Percentiles rank a stretch among this genome's conserved stretches.
Evolutionary conservation across 2,329 filamentous ascomycete species (phyloP).

Genomic region (Graphiopsis chlorocephala): DNA sequence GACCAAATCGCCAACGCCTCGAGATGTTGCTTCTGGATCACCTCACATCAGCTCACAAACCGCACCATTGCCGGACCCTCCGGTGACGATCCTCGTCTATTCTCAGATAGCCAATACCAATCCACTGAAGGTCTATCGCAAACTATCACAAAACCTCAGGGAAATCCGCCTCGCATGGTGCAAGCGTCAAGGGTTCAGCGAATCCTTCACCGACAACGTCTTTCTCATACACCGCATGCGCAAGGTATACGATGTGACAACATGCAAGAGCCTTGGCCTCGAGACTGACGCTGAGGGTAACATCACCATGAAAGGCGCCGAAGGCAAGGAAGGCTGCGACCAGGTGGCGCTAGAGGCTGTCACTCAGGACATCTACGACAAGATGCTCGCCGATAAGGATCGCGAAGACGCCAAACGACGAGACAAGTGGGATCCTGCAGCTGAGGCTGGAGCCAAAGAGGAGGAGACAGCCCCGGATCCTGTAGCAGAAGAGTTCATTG

Average conservation of each 20-base stretch:
- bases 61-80: constrained; percentile 40
- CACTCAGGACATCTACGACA: constrained; percentile 62
- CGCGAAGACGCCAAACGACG: constrained; percentile 19
- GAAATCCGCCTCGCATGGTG: constrained; percentile 70
- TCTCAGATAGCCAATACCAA: constrained; percentile 63
- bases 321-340: constrained; percentile 50
- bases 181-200: constrained; percentile 54
- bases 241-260: constrained; percentile 72
- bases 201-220: constrained; percentile 52
- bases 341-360: constrained; percentile 75
- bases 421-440: constrained; percentile 17
- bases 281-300: constrained; percentile 42
- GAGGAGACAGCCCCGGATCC: constrained; percentile 33
- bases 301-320: constrained; percentile 42
- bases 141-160: constrained; percentile 64
- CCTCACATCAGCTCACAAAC: background rate
- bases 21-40: background rate
- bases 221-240: constrained; percentile 78
- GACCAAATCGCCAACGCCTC: constrained; percentile 20
- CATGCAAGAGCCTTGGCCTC: constrained; percentile 66
- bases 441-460: constrained; percentile 19
- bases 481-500: constrained; percentile 35
- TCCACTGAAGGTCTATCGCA: constrained; percentile 62
- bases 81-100: constrained; percentile 65
- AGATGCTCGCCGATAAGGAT: constrained; percentile 50